A percentile compares a stretch with the other conserved stretches of the same genome.
phyloP scores from a whole-genome alignment of 2,329 filamentous ascomycete genomes.

The Epichloe sp. region DNA sequence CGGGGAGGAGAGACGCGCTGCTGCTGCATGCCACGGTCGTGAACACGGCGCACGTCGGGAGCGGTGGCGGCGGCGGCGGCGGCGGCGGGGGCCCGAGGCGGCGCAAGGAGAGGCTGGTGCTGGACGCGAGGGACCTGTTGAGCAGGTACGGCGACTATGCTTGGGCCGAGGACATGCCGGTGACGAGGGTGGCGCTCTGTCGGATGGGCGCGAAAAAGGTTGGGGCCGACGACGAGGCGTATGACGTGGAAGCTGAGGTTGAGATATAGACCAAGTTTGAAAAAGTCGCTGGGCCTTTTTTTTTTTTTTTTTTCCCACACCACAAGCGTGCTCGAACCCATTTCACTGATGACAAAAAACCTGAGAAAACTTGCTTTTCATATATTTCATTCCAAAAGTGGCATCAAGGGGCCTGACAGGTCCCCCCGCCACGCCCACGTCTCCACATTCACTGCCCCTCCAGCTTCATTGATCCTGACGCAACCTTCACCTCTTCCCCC shows the following conservation, averaged over 20 bases:
- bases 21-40: constrained; percentile 74
- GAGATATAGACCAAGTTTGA: no score
- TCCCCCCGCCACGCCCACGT: no score
- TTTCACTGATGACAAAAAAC: no score
- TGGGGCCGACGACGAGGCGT: constrained; percentile 35
- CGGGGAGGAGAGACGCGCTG: constrained; percentile 47
- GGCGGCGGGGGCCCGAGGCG: constrained; percentile 4
- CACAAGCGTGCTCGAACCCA: no score
- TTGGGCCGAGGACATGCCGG: constrained; percentile 55
- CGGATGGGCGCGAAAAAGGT: constrained; percentile 71
- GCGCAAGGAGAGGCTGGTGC: constrained; percentile 27
- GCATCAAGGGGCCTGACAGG: no score
- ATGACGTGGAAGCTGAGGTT: constrained; percentile 40
- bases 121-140: constrained; percentile 45
- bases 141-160: constrained; percentile 48
- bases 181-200: constrained; percentile 68
- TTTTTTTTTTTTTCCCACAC: no score
- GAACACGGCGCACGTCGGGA: constrained; percentile 68
- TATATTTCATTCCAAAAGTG: no score
- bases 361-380: no score
- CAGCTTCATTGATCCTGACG: neutral
- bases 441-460: neutral
- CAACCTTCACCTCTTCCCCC: neutral
- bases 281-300: no score
- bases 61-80: constrained; percentile 6